Evolutionary conservation across 202 grass and related monocot species (phyloP), one percentile per base, ranked within the genome.

Genomic region (Sporobolus alterniflorus): DNA sequence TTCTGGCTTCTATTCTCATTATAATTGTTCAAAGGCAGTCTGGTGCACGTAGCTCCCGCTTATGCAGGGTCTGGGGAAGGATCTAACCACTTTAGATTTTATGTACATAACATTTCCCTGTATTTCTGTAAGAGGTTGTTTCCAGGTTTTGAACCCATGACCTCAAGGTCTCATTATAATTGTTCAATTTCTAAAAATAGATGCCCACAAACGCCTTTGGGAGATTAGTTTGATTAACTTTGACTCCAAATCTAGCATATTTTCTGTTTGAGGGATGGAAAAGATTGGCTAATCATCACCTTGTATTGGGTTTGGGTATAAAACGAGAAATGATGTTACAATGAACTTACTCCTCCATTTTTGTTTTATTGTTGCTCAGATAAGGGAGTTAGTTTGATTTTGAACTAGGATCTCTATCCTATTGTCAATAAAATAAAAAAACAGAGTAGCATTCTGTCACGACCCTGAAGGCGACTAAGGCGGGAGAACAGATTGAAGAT

Each of bases 1-100:
- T 44, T 77, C 72, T 85, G 20, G 7, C 51, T 56, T 64, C 10
- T 77, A 63, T 50, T 28, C 4, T 11, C 73, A 56, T 18, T 50
- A 57, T 12, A 71, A 72, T 64, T 77, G 4, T 47, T 48, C 14
- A 36, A 39, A n/a, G n/a, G n/a, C n/a, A n/a, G n/a, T n/a, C n/a
- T n/a, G n/a, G n/a, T n/a, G n/a, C n/a, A n/a, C n/a, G n/a, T n/a
- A n/a, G n/a, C n/a, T n/a, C n/a, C n/a, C n/a, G n/a, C n/a, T n/a
- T n/a, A n/a, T n/a, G n/a, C n/a, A n/a, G n/a, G n/a, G n/a, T n/a
- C n/a, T n/a, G n/a, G n/a, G n/a, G n/a, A n/a, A n/a, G n/a, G n/a
- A n/a, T n/a, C n/a, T n/a, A n/a, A n/a, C n/a, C n/a, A n/a, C n/a
- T n/a, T n/a, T n/a, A n/a, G n/a, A n/a, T n/a, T n/a, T n/a, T n/a